Evolutionary conservation across 148 eudicot genomes (phyloP).

Genomic region (Rhododendron williamsianum): DNA sequence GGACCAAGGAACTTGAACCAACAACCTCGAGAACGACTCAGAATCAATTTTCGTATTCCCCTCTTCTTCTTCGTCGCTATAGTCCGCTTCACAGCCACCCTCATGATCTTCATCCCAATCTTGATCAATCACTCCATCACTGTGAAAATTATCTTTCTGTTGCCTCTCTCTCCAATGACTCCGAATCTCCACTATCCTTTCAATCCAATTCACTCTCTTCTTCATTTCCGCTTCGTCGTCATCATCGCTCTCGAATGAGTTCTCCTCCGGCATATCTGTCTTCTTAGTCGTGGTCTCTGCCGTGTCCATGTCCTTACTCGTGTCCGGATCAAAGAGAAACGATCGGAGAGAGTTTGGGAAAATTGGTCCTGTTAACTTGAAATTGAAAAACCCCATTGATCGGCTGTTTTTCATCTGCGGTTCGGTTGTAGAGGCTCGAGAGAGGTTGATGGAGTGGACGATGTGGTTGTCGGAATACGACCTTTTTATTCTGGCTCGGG

Average conservation of each 20-base stretch:
- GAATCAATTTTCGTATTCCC: slow-evolving; percentile 21
- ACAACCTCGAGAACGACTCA: slow-evolving; percentile 42
- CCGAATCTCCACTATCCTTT: slow-evolving; percentile 53
- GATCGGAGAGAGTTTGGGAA: slow-evolving; percentile 33
- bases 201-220: slow-evolving; percentile 52
- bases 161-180: slow-evolving; percentile 42
- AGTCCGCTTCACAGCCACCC: slow-evolving; percentile 49
- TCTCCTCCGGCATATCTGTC: not conserved
- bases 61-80: slow-evolving; percentile 38
- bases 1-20: slow-evolving; percentile 49
- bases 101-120: slow-evolving; percentile 32
- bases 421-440: slow-evolving; percentile 25
- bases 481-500: slow-evolving; percentile 28
- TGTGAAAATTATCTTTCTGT: slow-evolving; percentile 20
- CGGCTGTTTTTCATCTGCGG: slow-evolving; percentile 33
- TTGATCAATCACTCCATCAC: slow-evolving; percentile 12
- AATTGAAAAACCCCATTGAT: slow-evolving; percentile 39
- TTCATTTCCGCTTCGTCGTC: slow-evolving; percentile 16
- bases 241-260: slow-evolving; percentile 12
- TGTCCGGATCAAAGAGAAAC: slow-evolving; percentile 36
- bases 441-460: slow-evolving; percentile 23
- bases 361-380: slow-evolving; percentile 27
- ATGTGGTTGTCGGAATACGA: slow-evolving; percentile 55
- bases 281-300: not conserved
- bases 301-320: slow-evolving; percentile 12